Evolutionary conservation across 2,329 filamentous ascomycete species (phyloP), one percentile per base, ranked within the genome.

Genomic region (Calonectria pauciramosa): DNA sequence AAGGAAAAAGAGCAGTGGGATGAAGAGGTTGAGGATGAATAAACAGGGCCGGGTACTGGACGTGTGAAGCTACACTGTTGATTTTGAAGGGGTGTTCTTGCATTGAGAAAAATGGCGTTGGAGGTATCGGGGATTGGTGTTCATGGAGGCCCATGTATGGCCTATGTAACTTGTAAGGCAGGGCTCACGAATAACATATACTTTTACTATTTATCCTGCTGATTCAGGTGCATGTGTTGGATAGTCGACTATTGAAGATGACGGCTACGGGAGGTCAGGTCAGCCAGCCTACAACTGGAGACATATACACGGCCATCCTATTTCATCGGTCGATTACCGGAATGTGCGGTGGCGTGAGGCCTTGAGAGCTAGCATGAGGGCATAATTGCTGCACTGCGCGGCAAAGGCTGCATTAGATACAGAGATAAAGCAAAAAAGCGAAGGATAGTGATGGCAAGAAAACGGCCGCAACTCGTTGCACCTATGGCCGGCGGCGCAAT

Each of bases 1-100:
- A 90, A 89, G 72, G 96, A 97, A 85, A 90, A 94, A 82, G 94
- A 97, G 83, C 91, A 92, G 41, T 96, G 94, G 93, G 95, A 95
- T 79, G 94, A 94, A 79, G 95, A 95, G 79, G 93, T 93, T 75
- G 94, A 96, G 76, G 94, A 93, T 74, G 89, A 91, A 76, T 90
- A 86, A 79, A 30, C 10, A 28, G 36, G 18, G 6, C 30, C n/a
- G 18, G 51, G 16, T 36, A 20, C 23, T 11, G 23, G 49, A 16
- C 16, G 14, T n/a, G 23, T 23, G 52, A 56, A 56, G 52, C 9
- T 23, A 11, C 16, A 32, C 20, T 30, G 26, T 54, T 54, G 51
- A 20, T 18, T 13, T n/a, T 26, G 36, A 38, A 63, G 23, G 38
- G 26, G 18, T 63, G 20, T 30, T 56, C 28, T 54, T 71, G 69